These are phyloP conservation scores for Teratosphaeria gauchensis DNA, from an alignment of 2,329 filamentous ascomycete genomes.

Conservation along the genomic window DNA sequence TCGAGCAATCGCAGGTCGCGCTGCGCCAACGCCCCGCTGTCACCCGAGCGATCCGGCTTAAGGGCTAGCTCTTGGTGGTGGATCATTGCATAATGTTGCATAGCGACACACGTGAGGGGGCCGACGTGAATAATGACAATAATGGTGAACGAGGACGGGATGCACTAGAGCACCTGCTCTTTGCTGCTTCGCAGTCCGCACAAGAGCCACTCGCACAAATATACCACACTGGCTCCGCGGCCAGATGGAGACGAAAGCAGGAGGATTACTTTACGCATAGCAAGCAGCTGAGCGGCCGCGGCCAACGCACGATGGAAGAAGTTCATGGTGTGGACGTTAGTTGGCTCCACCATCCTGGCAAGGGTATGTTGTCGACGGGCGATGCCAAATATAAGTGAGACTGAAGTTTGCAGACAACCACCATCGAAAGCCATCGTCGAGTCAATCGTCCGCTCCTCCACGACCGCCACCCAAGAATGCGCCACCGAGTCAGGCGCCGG, in stretches of 20 bases:
- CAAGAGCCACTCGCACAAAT: not conserved
- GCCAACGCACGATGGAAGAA: conserved; percentile 54
- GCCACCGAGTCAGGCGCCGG: not conserved
- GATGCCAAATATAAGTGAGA: conserved; percentile 7
- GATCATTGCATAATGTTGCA: not conserved
- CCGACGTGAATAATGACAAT: not conserved
- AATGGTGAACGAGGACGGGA: not conserved
- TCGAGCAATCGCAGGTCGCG: not conserved
- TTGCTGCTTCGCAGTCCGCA: not conserved
- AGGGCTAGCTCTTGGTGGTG: too few species aligned
- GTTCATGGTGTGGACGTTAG: conserved; percentile 77
- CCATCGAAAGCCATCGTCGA: not conserved
- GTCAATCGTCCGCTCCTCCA: not conserved
- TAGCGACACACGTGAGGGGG: not conserved
- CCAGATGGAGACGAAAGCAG: conserved; percentile 8
- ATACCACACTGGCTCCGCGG: conserved; percentile 5
- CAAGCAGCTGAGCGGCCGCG: not conserved
- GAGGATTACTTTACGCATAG: conserved; percentile 4
- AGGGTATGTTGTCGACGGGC: conserved; percentile 41
- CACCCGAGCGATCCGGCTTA: too few species aligned
- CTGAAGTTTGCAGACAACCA: not conserved
- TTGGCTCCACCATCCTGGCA: conserved; percentile 73
- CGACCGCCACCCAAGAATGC: not conserved
- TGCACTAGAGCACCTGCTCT: not conserved
- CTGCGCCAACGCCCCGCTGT: too few species aligned